These are phyloP conservation scores for Blumeriella jaapii DNA, from an alignment of 2,329 filamentous ascomycete species.

Conservation along the genomic window DNA sequence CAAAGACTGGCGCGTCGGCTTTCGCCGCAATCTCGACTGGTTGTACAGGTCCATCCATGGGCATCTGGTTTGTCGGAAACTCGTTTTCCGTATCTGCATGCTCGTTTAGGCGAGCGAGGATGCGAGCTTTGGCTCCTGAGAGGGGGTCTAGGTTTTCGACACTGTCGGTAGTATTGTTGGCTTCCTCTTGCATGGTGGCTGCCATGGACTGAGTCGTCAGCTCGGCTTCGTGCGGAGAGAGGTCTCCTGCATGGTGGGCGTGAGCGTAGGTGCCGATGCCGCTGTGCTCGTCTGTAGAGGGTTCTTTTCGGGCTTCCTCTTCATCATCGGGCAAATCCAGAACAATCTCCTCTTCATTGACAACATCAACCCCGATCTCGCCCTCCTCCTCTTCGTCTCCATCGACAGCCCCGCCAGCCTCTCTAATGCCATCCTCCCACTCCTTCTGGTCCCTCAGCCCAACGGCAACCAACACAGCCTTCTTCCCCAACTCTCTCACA, in stretches of 20 bases:
- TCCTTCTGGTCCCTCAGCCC: constrained; percentile 26
- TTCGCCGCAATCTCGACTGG: neutral
- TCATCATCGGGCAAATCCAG: constrained; percentile 6
- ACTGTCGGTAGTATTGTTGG: neutral
- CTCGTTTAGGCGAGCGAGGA: constrained; percentile 24
- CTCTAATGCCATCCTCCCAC: constrained; percentile 31
- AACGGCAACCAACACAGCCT: constrained; percentile 46
- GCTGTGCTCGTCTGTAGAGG: neutral
- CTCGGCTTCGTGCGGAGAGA: neutral
- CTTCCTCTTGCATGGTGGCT: neutral
- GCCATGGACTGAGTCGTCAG: neutral
- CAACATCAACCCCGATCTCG: no score
- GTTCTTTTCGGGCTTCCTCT: constrained; percentile 1
- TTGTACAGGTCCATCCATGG: constrained; percentile 10
- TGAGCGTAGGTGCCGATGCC: neutral
- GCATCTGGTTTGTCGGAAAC: constrained; percentile 2
- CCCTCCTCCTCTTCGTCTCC: constrained; percentile 20
- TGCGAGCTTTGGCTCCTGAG: constrained; percentile 33
- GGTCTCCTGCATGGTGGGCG: neutral
- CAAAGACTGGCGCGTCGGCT: neutral
- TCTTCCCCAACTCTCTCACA: constrained; percentile 69
- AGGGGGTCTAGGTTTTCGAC: constrained; percentile 8
- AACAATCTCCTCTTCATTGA: constrained; percentile 11
- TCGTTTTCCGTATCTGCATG: neutral
- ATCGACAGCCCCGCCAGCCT: constrained; percentile 36